phyloP scores from a whole-genome alignment of 371 early-diverging fungal genomes.

The Paraphysoderma sedebokerense region DNA sequence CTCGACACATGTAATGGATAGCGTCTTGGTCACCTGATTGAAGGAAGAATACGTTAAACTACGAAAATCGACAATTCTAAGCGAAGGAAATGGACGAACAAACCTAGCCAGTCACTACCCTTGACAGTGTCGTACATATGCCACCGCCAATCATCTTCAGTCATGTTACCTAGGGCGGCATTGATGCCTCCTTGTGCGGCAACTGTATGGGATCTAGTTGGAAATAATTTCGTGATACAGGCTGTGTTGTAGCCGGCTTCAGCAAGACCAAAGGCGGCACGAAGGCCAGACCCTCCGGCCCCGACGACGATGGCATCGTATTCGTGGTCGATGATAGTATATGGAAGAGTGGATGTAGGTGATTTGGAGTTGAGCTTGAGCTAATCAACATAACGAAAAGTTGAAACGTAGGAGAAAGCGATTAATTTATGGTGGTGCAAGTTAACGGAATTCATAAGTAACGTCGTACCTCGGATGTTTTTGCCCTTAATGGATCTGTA shows the following conservation, averaged over 20 bases:
- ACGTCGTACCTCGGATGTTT: slow-evolving; percentile 36
- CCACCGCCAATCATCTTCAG: slow-evolving; percentile 98
- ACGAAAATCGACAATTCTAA: not conserved
- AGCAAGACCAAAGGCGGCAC: slow-evolving; percentile 95
- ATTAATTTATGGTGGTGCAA: not conserved
- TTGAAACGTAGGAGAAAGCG: not conserved
- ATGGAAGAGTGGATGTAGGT: slow-evolving; percentile 11
- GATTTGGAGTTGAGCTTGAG: not conserved
- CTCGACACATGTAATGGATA: slow-evolving; percentile 96
- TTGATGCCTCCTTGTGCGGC: slow-evolving; percentile 99
- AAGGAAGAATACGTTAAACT: not conserved
- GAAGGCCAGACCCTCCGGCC: slow-evolving; percentile 96
- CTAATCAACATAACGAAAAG: slow-evolving; percentile 6
- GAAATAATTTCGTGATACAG: slow-evolving; percentile 96
- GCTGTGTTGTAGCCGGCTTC: slow-evolving; percentile 95
- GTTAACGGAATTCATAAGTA: slow-evolving; percentile 1
- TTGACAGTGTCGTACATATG: slow-evolving; percentile 99
- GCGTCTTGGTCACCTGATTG: slow-evolving; percentile 79
- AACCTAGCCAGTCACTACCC: slow-evolving; percentile 91
- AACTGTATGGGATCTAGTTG: slow-evolving; percentile 95
- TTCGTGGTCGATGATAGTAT: slow-evolving; percentile 91
- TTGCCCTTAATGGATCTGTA: slow-evolving; percentile 48
- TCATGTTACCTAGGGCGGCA: slow-evolving; percentile 97
- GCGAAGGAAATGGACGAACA: slow-evolving; percentile 2
- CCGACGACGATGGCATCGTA: slow-evolving; percentile 96